Evolutionary conservation across 2,329 filamentous ascomycete genomes (phyloP), one percentile per base, ranked within the genome.

Genomic region (Botrytis aclada): DNA sequence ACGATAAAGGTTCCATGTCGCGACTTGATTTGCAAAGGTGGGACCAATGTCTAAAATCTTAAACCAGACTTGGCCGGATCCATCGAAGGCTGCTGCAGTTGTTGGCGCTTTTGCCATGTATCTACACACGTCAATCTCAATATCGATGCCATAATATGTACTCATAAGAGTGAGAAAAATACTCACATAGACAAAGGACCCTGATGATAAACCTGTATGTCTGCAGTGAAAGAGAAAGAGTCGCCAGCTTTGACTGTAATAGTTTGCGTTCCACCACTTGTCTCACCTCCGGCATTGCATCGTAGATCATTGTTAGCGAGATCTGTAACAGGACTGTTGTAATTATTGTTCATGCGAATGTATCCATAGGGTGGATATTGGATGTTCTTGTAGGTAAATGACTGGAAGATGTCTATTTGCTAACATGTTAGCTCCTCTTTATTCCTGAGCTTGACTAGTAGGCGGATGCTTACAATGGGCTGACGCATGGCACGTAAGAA

Each of bases 241-340:
- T 83, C 81, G 29, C 83, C 84, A 63, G 78, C 79, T 39, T 79
- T 78, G 22, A 81, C 80, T 5, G 79, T 77, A 22, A 79, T 80
- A 2, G 77, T 78, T 5, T 74, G 45, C 8, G 78, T 77, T 41
- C 71, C 71, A 25, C 56, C 73, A 32, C 77, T 74, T 0, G 63
- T 73, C 8, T 64, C 63, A 2, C 82, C 82, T 72, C 78, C 78
- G 12, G 82, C 81, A 79, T 86, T 86, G 79, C 84, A 86, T 66
- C 84, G 80, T 83, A 78, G 62, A 73, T 78, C 77, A 56, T 69
- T 77, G 16, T 75, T 77, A 14, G 72, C 74, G 37, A 78, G 70
- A 47, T 75, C 76, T 16, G 81, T 82, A 18, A 90, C 77, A 8
- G 84, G 84, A 75, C 89, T 83, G 67, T 86, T 84, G 78, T 89